A percentile compares a stretch with the other conserved stretches of the same genome.
Evolutionary conservation across 306 rosid species (phyloP).

Genomic region (Cucurbita argyrosperma): DNA sequence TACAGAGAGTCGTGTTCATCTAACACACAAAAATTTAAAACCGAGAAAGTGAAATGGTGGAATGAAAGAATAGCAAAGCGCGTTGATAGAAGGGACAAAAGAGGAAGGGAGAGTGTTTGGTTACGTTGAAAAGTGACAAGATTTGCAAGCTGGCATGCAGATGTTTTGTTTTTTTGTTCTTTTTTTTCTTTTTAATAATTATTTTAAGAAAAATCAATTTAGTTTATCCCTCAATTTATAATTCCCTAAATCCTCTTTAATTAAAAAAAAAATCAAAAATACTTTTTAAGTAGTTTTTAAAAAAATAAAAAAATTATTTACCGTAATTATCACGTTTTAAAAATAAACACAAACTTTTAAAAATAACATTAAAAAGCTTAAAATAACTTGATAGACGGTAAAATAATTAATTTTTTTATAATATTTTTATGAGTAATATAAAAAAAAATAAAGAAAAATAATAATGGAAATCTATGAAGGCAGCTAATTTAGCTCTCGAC

Average conservation of each 20-base stretch:
- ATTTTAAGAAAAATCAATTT: not conserved
- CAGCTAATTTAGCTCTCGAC: not conserved
- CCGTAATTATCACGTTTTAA: too few species aligned
- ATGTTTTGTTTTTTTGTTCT: not conserved
- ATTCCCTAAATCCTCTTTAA: not conserved
- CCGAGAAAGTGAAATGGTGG: not conserved
- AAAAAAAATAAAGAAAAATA: not conserved
- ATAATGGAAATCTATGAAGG: not conserved
- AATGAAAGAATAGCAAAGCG: not conserved
- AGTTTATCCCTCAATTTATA: not conserved
- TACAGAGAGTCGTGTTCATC: too few species aligned
- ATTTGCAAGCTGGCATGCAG: constrained; percentile 8
- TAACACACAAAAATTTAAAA: too few species aligned
- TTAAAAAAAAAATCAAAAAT: too few species aligned
- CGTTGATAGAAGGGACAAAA: not conserved
- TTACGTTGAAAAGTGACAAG: not conserved
- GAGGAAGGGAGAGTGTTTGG: not conserved
- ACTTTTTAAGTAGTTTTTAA: too few species aligned
- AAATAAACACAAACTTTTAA: too few species aligned
- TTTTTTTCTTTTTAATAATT: too few species aligned
- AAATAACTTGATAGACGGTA: too few species aligned
- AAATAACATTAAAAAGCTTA: too few species aligned
- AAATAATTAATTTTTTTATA: too few species aligned
- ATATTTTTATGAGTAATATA: not conserved
- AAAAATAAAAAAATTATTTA: too few species aligned